phyloP scores from a whole-genome alignment of 768 basidiomycete genomes.

The Suillus spraguei region DNA sequence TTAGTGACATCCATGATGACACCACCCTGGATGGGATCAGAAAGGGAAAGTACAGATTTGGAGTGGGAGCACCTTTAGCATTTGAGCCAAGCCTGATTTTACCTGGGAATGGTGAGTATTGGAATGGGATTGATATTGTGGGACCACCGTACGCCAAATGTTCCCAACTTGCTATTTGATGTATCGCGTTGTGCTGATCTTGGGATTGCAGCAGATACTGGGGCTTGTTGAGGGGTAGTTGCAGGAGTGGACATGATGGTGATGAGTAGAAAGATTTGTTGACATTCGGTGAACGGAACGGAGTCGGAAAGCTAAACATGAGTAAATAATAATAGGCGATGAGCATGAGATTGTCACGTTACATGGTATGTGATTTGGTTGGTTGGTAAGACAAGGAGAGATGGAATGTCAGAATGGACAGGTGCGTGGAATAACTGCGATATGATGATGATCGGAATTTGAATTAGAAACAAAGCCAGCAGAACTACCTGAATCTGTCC shows the following conservation, averaged over 20 bases:
- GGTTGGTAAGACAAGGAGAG: no score
- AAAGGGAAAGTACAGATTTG: conserved; percentile 13
- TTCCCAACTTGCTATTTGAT: conserved; percentile 62
- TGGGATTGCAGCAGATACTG: conserved; percentile 45
- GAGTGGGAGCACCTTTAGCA: conserved; percentile 75
- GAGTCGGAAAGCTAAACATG: no score
- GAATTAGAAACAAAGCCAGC: neutral
- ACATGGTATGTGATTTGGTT: no score
- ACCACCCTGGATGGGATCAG: conserved; percentile 54
- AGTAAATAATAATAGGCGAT: no score
- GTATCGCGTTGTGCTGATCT: conserved; percentile 54
- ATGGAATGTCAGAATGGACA: no score
- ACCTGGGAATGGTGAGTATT: conserved; percentile 49
- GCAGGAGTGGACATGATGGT: conserved; percentile 21
- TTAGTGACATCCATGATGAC: conserved; percentile 97
- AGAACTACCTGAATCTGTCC: no score
- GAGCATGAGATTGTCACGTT: no score
- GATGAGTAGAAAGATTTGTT: neutral
- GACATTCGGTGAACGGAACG: no score
- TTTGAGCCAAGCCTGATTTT: conserved; percentile 93
- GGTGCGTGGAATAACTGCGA: no score
- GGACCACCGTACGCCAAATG: conserved; percentile 58
- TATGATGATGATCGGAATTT: conserved; percentile 8
- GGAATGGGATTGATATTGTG: neutral
- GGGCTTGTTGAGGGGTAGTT: neutral